A percentile compares a stretch with the other conserved stretches of the same genome.
Conservation (phyloP, 2,329 filamentous ascomycete species). For the Chaetomiaceae sp. region DNA sequence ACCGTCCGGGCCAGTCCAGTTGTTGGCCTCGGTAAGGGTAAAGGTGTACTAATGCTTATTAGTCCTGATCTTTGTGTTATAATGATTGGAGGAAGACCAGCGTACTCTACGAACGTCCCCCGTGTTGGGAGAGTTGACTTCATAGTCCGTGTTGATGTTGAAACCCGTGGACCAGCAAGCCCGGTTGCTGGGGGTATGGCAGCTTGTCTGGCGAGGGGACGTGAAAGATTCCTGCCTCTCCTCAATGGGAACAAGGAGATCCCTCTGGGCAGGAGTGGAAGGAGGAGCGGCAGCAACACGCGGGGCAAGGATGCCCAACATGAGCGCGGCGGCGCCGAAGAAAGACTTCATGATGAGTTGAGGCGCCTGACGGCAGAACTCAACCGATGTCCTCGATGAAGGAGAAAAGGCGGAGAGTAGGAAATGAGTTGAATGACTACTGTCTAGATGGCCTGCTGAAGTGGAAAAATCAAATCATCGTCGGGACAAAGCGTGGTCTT, state of each 20-base stretch:
- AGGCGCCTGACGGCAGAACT: not conserved
- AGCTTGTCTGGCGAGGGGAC: constrained; percentile 14
- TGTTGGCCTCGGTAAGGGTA: constrained; percentile 28
- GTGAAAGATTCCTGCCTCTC: not conserved
- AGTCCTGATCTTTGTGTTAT: not conserved
- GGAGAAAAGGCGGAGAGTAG: not conserved
- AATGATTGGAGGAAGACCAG: not conserved
- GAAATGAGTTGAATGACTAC: not conserved
- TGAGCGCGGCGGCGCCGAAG: constrained; percentile 18
- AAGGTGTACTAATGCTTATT: constrained; percentile 26
- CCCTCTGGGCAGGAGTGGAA: constrained; percentile 6
- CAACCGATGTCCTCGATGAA: too few species aligned
- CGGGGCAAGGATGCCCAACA: constrained; percentile 21
- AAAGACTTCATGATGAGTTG: constrained; percentile 21
- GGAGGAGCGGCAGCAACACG: constrained; percentile 18
- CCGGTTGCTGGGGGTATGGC: constrained; percentile 28
- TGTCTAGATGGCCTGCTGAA: constrained; percentile 8
- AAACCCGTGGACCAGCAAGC: constrained; percentile 30
- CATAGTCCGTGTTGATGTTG: constrained; percentile 32
- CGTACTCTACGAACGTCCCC: constrained; percentile 24
- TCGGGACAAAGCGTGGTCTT: not conserved
- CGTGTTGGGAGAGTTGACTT: constrained; percentile 25
- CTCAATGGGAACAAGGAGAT: constrained; percentile 9
- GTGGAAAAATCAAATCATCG: not conserved
- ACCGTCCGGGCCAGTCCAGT: constrained; percentile 31